A percentile compares a stretch with the other conserved stretches of the same genome.
phyloP scores from a whole-genome alignment of 192 early-diverging fungal species.

The Coemansia sp. region DNA sequence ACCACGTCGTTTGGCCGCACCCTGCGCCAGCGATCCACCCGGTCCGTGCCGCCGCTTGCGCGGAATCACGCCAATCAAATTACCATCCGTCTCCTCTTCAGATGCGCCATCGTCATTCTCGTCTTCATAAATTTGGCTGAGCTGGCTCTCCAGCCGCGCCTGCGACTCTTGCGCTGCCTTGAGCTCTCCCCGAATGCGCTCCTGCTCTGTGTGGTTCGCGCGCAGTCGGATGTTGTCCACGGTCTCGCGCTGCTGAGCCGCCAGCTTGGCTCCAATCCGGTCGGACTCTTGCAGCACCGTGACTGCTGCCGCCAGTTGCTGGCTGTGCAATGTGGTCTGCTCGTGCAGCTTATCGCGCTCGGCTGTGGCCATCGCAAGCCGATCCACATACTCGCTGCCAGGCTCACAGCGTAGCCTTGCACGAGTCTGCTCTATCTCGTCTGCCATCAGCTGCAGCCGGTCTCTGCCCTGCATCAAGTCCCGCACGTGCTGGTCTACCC shows the following conservation, averaged over 20 bases:
- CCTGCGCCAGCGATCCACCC: slow-evolving; percentile 7
- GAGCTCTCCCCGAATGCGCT: slow-evolving; percentile 42
- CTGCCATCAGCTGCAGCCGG: slow-evolving; percentile 32
- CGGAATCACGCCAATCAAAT: slow-evolving; percentile 10
- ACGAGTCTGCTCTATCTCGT: slow-evolving; percentile 35
- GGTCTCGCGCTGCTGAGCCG: slow-evolving; percentile 40
- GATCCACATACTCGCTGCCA: slow-evolving; percentile 25
- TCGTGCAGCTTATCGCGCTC: slow-evolving; percentile 43
- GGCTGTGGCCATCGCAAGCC: slow-evolving; percentile 32
- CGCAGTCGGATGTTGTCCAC: slow-evolving; percentile 42
- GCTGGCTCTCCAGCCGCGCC: slow-evolving; percentile 29
- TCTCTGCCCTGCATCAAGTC: slow-evolving; percentile 33
- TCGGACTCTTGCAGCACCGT: slow-evolving; percentile 54
- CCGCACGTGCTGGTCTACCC: slow-evolving; percentile 33
- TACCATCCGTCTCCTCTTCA: slow-evolving; percentile 5
- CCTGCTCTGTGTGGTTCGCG: slow-evolving; percentile 37
- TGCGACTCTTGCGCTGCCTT: slow-evolving; percentile 28
- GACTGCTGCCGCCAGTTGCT: slow-evolving; percentile 46
- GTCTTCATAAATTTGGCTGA: slow-evolving; percentile 34
- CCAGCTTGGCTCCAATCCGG: slow-evolving; percentile 43
- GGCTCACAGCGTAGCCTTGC: slow-evolving; percentile 22
- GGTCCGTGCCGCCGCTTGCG: slow-evolving; percentile 32
- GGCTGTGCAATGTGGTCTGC: slow-evolving; percentile 27
- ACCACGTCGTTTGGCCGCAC: slow-evolving; percentile 18
- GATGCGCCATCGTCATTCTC: not conserved